phyloP scores from a whole-genome alignment of 1,284 basidiomycete genomes.

The Papiliotrema laurentii region DNA sequence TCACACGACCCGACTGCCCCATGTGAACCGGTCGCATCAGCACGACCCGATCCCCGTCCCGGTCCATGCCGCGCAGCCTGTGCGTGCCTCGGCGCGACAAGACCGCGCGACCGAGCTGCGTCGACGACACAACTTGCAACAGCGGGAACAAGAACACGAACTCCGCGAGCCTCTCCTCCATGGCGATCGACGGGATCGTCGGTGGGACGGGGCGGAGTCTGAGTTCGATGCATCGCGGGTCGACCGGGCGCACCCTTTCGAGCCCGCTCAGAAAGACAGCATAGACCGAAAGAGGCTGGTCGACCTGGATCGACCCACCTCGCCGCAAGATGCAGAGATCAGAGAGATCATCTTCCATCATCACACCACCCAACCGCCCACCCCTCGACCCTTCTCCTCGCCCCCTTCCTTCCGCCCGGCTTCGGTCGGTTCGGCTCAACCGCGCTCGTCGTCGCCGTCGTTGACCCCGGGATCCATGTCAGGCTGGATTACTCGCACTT shows the following conservation, averaged over 20 bases:
- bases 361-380: conserved; percentile 5
- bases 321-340: conserved; percentile 14
- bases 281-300: too few species aligned
- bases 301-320: conserved; percentile 4
- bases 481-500: too few species aligned
- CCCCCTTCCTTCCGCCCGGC: neutral
- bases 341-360: conserved; percentile 19
- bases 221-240: too few species aligned
- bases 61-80: neutral
- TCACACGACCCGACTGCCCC: conserved; percentile 9
- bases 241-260: neutral
- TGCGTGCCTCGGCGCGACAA: conserved; percentile 5
- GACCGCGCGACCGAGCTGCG: conserved; percentile 9
- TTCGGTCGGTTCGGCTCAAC: neutral
- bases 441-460: too few species aligned
- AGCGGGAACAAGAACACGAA: conserved; percentile 1
- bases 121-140: too few species aligned
- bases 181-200: too few species aligned
- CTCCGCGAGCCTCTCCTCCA: neutral
- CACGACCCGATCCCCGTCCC: conserved; percentile 2
- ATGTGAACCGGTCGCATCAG: neutral
- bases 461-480: too few species aligned
- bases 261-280: too few species aligned
- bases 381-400: neutral
- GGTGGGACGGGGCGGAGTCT: too few species aligned